These are phyloP conservation scores for Salix caprea DNA, from an alignment of 345 rosid genomes.

Conservation along the genomic window DNA sequence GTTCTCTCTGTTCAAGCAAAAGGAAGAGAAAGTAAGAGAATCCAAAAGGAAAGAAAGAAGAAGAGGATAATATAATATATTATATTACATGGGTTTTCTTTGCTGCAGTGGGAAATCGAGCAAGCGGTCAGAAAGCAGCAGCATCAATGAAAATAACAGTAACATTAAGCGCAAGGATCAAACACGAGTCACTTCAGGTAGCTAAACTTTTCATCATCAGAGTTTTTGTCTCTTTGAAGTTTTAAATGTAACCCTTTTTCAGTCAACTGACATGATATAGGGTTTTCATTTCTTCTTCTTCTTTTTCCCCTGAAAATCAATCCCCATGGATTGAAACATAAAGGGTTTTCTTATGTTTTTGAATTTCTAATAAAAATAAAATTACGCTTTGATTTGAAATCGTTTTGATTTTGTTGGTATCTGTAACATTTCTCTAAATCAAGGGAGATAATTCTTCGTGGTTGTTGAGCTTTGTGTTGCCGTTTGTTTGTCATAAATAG, in stretches of 20 bases:
- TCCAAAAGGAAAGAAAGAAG: neutral
- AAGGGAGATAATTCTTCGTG: neutral
- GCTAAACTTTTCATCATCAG: neutral
- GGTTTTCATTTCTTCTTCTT: neutral
- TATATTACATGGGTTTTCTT: conserved; percentile 57
- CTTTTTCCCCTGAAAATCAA: neutral
- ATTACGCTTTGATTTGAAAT: neutral
- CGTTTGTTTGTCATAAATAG: neutral
- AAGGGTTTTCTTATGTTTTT: neutral
- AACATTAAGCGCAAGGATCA: conserved; percentile 37
- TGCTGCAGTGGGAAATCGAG: conserved; percentile 40
- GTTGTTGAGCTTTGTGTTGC: conserved; percentile 2
- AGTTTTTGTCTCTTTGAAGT: too few relatives aligned
- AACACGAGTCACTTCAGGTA: conserved; percentile 40
- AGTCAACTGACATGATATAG: neutral
- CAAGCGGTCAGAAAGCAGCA: conserved; percentile 32
- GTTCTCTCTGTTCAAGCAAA: neutral
- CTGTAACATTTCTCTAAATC: neutral
- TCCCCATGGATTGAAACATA: neutral
- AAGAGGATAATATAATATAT: neutral
- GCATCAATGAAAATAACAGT: conserved; percentile 14
- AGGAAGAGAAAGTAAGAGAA: neutral
- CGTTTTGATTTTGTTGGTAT: too few relatives aligned
- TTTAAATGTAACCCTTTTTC: neutral
- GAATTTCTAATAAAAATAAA: neutral